Percentiles rank a stretch among this genome's conserved stretches.
These are phyloP conservation scores for Talaromyces sp. DNA, from an alignment of 2,329 filamentous ascomycete genomes.

Conservation along the genomic window DNA sequence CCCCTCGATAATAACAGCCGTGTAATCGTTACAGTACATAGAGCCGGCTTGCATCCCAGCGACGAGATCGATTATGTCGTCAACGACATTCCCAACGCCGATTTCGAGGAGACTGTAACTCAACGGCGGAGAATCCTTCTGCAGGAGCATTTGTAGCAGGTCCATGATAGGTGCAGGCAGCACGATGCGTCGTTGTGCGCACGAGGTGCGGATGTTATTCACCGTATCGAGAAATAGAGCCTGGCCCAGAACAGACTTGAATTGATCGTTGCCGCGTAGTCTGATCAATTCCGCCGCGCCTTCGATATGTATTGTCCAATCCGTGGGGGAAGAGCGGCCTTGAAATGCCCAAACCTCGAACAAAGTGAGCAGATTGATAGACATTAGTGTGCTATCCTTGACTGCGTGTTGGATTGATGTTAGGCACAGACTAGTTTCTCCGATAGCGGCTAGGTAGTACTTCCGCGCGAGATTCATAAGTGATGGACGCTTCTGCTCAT, in stretches of 20 bases:
- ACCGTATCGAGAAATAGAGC: not conserved
- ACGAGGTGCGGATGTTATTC: not conserved
- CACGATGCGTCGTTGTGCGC: conserved; percentile 1
- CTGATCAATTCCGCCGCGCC: not conserved
- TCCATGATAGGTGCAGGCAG: not conserved
- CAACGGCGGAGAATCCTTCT: not conserved
- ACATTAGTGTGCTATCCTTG: conserved; percentile 2
- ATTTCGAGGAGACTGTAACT: conserved; percentile 1
- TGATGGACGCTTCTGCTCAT: not conserved
- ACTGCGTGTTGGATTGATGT: not conserved
- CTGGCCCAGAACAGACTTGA: not conserved
- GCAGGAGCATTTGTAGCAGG: not conserved
- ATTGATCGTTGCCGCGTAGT: not conserved
- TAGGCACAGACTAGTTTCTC: not conserved
- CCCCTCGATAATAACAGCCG: not conserved
- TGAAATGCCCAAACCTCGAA: conserved; percentile 5
- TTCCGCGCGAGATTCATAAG: not conserved
- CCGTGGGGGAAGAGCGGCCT: not conserved
- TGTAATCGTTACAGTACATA: not conserved
- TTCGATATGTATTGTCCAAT: conserved; percentile 4
- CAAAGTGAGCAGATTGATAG: not conserved
- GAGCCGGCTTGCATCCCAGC: not conserved
- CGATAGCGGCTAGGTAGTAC: not conserved
- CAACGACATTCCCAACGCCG: conserved; percentile 1
- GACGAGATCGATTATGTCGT: conserved; percentile 3